A percentile compares a stretch with the other conserved stretches of the same genome.
Conservation (phyloP, 345 rosid species). For the Arabis alpina region DNA sequence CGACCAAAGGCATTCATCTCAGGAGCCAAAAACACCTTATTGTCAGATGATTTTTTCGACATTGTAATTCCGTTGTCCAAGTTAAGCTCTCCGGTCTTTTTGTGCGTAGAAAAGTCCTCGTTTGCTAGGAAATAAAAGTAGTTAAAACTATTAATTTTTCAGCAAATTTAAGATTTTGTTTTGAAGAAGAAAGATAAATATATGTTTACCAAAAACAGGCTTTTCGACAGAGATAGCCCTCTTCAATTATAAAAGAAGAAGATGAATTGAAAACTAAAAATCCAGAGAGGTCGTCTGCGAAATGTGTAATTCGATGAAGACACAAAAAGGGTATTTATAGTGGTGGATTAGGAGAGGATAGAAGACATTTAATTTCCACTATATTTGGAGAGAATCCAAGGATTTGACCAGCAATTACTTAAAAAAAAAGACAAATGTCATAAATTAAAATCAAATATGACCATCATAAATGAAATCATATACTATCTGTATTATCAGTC, state of each 20-base stretch:
- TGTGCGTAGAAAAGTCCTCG: constrained; percentile 32
- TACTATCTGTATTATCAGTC: no score
- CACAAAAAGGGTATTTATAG: constrained; percentile 47
- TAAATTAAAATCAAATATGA: background rate
- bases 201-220: constrained; percentile 47
- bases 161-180: no score
- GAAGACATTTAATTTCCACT: constrained; percentile 44
- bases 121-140: background rate
- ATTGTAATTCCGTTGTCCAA: constrained; percentile 39
- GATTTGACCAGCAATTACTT: constrained; percentile 35
- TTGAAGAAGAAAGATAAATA: background rate
- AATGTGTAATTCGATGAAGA: constrained; percentile 6
- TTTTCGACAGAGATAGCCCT: constrained; percentile 61
- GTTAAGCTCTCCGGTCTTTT: constrained; percentile 47
- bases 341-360: constrained; percentile 12
- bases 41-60: constrained; percentile 23
- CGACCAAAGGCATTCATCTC: constrained; percentile 62
- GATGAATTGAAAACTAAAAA: constrained; percentile 17
- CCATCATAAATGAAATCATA: background rate
- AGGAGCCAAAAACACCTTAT: constrained; percentile 52
- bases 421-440: background rate
- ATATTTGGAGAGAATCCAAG: constrained; percentile 49
- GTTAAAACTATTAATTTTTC: background rate
- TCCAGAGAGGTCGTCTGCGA: constrained; percentile 8
- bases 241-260: background rate